phyloP scores from a whole-genome alignment of 2,329 filamentous ascomycete species.

The Sporothrix globosa region DNA sequence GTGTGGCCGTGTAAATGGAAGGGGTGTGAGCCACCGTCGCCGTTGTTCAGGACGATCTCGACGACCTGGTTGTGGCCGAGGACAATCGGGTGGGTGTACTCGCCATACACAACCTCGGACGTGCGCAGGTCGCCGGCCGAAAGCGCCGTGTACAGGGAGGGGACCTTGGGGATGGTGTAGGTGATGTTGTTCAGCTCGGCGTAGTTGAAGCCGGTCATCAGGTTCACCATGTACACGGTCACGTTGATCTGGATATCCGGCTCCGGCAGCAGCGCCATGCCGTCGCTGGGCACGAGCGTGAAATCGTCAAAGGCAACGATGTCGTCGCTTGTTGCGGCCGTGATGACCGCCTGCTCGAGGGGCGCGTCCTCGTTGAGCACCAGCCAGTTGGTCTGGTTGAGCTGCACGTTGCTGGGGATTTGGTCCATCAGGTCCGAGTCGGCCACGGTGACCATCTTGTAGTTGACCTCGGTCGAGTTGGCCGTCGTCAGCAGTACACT shows the following conservation, averaged over 20 bases:
- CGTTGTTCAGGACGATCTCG: slow-evolving; percentile 76
- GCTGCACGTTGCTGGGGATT: slow-evolving; percentile 69
- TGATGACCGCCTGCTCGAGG: slow-evolving; percentile 45
- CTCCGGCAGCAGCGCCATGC: slow-evolving; percentile 60
- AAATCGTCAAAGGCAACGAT: slow-evolving; percentile 76
- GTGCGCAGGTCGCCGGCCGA: slow-evolving; percentile 58
- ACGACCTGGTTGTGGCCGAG: slow-evolving; percentile 69
- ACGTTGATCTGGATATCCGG: slow-evolving; percentile 68
- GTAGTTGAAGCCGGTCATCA: slow-evolving; percentile 52
- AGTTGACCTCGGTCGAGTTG: slow-evolving; percentile 65
- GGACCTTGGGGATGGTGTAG: slow-evolving; percentile 74
- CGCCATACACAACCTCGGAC: slow-evolving; percentile 66
- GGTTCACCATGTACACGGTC: slow-evolving; percentile 66
- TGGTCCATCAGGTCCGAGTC: slow-evolving; percentile 66
- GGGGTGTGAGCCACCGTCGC: slow-evolving; percentile 70
- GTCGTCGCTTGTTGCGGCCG: slow-evolving; percentile 47
- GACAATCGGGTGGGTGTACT: slow-evolving; percentile 67
- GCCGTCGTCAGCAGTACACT: slow-evolving; percentile 66
- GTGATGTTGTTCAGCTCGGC: slow-evolving; percentile 78
- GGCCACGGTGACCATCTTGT: slow-evolving; percentile 57
- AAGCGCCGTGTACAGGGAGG: slow-evolving; percentile 76
- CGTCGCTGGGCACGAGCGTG: slow-evolving; percentile 69
- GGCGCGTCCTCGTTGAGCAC: slow-evolving; percentile 59
- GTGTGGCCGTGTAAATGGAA: slow-evolving; percentile 80
- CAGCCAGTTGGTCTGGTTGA: slow-evolving; percentile 68